Conservation (phyloP, 208 protist species). For the Leishmania amazonensis region DNA sequence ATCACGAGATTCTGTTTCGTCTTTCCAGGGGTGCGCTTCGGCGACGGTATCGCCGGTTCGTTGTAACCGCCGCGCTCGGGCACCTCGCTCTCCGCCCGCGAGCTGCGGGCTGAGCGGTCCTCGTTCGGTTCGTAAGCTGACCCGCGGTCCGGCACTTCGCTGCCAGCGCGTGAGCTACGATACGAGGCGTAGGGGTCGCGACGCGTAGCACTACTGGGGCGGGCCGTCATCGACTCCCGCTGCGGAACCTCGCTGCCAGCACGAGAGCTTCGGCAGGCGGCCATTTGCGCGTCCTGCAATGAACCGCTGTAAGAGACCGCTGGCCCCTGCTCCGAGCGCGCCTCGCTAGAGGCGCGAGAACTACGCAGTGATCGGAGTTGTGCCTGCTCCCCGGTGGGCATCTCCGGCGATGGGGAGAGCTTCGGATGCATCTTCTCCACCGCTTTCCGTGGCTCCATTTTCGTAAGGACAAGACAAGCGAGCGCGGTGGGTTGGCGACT, state of each 20-base stretch:
- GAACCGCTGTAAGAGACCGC: constrained; percentile 12
- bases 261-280: constrained; percentile 44
- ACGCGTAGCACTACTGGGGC: constrained; percentile 12
- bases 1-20: constrained; percentile 15
- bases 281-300: constrained; percentile 33
- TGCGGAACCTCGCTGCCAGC: constrained; percentile 56
- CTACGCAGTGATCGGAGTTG: constrained; percentile 32
- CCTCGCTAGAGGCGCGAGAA: constrained; percentile 55
- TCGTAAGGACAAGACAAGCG: neutral
- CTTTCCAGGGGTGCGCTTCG: constrained; percentile 28
- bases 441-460: constrained; percentile 29
- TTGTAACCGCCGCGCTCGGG: constrained; percentile 28
- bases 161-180: constrained; percentile 44
- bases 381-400: constrained; percentile 23
- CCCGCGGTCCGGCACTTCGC: constrained; percentile 49
- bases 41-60: constrained; percentile 17
- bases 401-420: constrained; percentile 51
- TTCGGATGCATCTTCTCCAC: constrained; percentile 27
- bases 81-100: constrained; percentile 47
- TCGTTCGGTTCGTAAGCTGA: constrained; percentile 16
- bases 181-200: constrained; percentile 18
- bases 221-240: constrained; percentile 23
- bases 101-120: constrained; percentile 36
- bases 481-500: neutral
- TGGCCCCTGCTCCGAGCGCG: constrained; percentile 31